Base-by-base conservation (phyloP, 495 filamentous ascomycete genomes). In the Aspergillus egyptiacus region DNA sequence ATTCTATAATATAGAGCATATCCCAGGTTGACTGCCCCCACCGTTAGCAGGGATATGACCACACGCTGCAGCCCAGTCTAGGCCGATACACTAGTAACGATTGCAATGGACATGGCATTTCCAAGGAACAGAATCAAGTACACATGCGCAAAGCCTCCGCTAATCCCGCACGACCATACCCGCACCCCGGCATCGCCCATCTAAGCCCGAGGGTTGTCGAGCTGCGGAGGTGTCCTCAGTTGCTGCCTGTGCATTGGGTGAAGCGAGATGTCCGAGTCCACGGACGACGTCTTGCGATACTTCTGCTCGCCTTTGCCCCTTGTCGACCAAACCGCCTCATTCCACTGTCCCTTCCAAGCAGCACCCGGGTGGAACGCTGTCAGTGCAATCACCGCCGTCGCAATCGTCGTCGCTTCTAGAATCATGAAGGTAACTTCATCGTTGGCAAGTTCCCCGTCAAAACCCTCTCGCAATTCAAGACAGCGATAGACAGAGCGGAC, bases 331-430 rank as follows among this genome's bases (percentile, higher is more conserved):
- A 39, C 36, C 7, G 46, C 36, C 35, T 48, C 17, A 15, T 38
- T 36, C 46, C 46, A 48, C 25, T 48, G 46, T 1, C 46, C 35
- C 27, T 48, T 46, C 43, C 43, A 46, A 11, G 32, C 34, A 22
- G 17, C 24, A 38, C 46, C 46, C 6, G 83, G 83, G 53, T 85
- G 83, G 48, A 81, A 72, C 28, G 73, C 58, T 14, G 81, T 85
- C 49, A 87, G 52, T 17, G 64, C 66, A 22, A 80, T 50, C 5
- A 75, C 72, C 0, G 84, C 80, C 36, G 82, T 55, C 11, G 72
- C 63, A 56, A 89, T 79, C 81, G 88, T 82, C n/a, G 78, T 64
- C 18, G 83, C 80, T 67, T 89, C 85, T 17, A 89, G 73, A 20
- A 85, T 68, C 68, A 89, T 80, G 59, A 87, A 84, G 7, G 78